A percentile compares a stretch with the other conserved stretches of the same genome.
Evolutionary conservation across 2,329 filamentous ascomycete species (phyloP).

Genomic region (Stromatinia cepivora): DNA sequence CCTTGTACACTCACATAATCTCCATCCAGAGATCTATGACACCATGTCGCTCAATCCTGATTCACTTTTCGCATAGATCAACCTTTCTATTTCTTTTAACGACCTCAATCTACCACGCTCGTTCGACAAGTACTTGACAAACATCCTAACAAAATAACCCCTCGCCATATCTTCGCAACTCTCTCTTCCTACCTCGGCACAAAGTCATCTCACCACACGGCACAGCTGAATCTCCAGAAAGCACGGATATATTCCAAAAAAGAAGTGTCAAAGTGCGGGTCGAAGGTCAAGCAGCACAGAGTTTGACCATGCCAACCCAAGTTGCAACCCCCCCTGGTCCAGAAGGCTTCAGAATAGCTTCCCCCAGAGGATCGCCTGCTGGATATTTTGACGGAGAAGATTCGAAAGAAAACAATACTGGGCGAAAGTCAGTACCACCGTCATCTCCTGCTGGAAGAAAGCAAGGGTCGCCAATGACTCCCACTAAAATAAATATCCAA

Average conservation of each 20-base stretch:
- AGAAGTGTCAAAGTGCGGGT: constrained; percentile 13
- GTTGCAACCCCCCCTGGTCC: constrained; percentile 30
- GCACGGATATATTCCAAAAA: constrained; percentile 6
- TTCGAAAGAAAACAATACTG: constrained; percentile 32
- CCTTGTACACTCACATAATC: constrained; percentile 12
- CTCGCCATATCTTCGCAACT: not conserved
- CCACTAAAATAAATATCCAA: constrained; percentile 56
- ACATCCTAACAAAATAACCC: not conserved
- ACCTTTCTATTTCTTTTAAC: not conserved
- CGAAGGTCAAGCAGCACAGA: constrained; percentile 12
- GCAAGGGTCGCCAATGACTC: constrained; percentile 55
- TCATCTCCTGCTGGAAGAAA: constrained; percentile 42
- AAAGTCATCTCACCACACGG: not conserved
- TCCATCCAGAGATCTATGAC: not conserved
- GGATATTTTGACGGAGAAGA: constrained; percentile 28
- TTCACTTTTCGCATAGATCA: constrained; percentile 13
- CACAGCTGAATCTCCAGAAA: constrained; percentile 2
- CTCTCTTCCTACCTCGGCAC: not conserved
- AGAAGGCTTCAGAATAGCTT: constrained; percentile 27
- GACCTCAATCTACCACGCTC: not conserved
- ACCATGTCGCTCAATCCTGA: constrained; percentile 14
- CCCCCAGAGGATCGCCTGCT: constrained; percentile 18
- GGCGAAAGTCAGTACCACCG: constrained; percentile 32
- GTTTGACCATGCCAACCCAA: constrained; percentile 25
- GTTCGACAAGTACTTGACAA: not conserved